Evolutionary conservation across 106 monocot genomes (phyloP).

Genomic region (Dioscorea zingiberensis): DNA sequence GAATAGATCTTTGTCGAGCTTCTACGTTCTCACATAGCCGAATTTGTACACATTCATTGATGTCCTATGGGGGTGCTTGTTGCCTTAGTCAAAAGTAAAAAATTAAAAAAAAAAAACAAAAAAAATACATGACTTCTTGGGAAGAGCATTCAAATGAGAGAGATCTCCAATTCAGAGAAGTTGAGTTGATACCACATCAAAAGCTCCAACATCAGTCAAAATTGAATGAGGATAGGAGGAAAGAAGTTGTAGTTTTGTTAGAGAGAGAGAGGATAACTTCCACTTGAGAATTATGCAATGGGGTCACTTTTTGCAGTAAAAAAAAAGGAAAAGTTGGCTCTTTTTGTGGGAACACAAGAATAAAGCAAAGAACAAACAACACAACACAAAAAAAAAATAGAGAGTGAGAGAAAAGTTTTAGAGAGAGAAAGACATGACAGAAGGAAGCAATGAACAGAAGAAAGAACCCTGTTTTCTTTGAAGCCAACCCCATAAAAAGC

Average conservation of each 20-base stretch:
- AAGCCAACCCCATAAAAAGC: background rate
- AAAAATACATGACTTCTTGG: no score
- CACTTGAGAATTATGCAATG: background rate
- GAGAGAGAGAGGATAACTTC: background rate
- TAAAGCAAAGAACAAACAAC: background rate
- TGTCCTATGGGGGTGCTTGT: no score
- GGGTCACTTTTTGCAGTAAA: background rate
- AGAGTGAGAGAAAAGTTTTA: background rate
- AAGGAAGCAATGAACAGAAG: background rate
- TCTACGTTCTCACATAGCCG: no score
- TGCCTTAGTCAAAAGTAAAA: no score
- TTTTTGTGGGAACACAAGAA: background rate
- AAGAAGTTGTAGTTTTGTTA: no score
- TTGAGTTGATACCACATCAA: no score
- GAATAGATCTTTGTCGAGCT: no score
- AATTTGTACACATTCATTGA: no score
- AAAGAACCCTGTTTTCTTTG: background rate
- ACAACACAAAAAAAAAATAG: background rate
- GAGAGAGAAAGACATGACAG: background rate
- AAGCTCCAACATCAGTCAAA: background rate
- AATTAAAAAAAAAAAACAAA: no score
- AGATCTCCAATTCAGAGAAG: no score
- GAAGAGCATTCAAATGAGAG: no score
- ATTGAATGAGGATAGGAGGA: background rate
- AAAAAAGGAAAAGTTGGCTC: background rate